Evolutionary conservation across 345 rosid genomes (phyloP).

Genomic region (Populus nigra): DNA sequence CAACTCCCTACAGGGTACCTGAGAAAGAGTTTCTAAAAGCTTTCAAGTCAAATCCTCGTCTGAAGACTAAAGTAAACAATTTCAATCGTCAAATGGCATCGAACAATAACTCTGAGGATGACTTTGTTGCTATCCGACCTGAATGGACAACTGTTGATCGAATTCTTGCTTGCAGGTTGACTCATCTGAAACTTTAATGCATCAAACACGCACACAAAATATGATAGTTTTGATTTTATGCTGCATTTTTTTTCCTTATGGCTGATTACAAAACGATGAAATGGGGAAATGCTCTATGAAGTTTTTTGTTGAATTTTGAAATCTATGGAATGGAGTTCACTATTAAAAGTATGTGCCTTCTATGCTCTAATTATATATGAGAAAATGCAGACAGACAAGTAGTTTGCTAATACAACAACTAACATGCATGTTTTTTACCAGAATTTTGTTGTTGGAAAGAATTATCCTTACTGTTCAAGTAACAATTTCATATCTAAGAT

Average conservation of each 20-base stretch:
- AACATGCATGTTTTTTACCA: neutral
- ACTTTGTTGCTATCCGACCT: conserved; percentile 81
- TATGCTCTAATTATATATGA: neutral
- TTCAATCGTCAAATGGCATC: conserved; percentile 75
- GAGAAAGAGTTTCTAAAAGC: conserved; percentile 92
- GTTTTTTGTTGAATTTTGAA: neutral
- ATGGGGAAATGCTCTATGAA: neutral
- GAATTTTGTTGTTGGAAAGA: neutral
- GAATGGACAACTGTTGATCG: conserved; percentile 99
- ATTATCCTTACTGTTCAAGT: neutral
- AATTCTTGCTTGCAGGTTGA: conserved; percentile 85
- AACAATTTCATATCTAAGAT: neutral
- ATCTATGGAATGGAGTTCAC: neutral
- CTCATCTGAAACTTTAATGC: conserved; percentile 3
- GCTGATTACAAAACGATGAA: neutral
- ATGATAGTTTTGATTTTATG: neutral
- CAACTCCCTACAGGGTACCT: conserved; percentile 58
- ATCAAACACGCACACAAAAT: neutral
- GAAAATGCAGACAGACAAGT: neutral
- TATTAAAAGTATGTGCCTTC: neutral
- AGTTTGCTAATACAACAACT: neutral
- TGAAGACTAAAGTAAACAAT: conserved; percentile 85
- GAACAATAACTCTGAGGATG: conserved; percentile 71
- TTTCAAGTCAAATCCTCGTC: conserved; percentile 85
- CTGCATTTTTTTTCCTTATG: neutral